Evolutionary conservation across 1,139 yeast genomes (phyloP).

Genomic region (Hyphopichia wangnamkhiaoensis): DNA sequence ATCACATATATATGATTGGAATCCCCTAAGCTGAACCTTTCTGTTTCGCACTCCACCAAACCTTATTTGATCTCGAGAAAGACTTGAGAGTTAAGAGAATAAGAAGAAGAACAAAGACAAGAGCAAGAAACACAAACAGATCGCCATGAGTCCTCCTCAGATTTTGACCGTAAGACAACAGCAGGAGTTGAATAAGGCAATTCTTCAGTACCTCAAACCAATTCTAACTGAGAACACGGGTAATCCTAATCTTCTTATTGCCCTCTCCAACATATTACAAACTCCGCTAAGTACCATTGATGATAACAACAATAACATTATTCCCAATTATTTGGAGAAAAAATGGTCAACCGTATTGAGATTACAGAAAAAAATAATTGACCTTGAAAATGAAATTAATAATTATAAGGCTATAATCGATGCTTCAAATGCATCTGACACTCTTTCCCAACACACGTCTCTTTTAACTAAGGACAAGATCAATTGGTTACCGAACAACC

Average conservation of each 20-base stretch:
- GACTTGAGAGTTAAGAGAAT: neutral
- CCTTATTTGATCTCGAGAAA: too few relatives aligned
- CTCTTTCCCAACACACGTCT: constrained; percentile 5
- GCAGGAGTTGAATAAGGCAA: constrained; percentile 55
- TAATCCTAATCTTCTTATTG: constrained; percentile 9
- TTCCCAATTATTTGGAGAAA: constrained; percentile 65
- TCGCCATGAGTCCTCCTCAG: constrained; percentile 12
- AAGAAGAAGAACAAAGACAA: neutral
- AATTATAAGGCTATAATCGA: constrained; percentile 47
- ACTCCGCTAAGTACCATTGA: constrained; percentile 10
- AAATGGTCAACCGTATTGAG: constrained; percentile 89
- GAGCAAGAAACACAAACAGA: neutral
- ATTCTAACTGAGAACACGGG: constrained; percentile 19
- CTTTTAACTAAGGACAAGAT: constrained; percentile 34
- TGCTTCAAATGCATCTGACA: constrained; percentile 18
- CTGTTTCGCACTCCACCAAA: too few relatives aligned
- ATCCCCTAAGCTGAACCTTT: too few relatives aligned
- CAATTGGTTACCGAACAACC: constrained; percentile 71
- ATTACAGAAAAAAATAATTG: constrained; percentile 73
- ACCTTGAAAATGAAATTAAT: constrained; percentile 47
- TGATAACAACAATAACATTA: constrained; percentile 20
- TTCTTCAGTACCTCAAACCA: constrained; percentile 54
- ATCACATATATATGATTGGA: too few relatives aligned
- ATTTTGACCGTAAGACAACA: constrained; percentile 53
- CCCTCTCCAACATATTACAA: constrained; percentile 15